Evolutionary conservation across 148 eudicot genomes (phyloP).

Genomic region (Linanthus parryae): DNA sequence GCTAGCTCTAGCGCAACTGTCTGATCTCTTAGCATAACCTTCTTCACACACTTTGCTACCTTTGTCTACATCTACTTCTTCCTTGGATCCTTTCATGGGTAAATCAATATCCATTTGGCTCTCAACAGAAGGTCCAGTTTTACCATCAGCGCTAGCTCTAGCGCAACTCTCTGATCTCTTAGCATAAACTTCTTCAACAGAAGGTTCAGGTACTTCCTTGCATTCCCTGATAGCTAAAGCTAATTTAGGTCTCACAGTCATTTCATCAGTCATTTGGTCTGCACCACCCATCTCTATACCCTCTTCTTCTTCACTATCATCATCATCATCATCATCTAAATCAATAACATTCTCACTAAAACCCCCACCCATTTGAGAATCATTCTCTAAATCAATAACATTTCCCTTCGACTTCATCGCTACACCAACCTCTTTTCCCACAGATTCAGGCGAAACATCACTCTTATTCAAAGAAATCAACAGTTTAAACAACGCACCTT

Average conservation of each 20-base stretch:
- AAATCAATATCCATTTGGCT: slow-evolving; percentile 5
- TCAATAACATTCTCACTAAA: slow-evolving; percentile 5
- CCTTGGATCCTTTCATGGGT: slow-evolving; percentile 3
- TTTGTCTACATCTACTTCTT: background rate
- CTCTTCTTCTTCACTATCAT: background rate
- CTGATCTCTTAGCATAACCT: too few relatives aligned
- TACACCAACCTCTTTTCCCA: background rate
- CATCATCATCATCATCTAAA: slow-evolving; percentile 1
- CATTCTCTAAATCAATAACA: slow-evolving; percentile 1
- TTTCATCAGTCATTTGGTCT: slow-evolving; percentile 9
- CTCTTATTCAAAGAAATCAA: too few relatives aligned
- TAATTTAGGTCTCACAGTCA: slow-evolving; percentile 1
- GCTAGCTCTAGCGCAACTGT: background rate
- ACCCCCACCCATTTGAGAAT: background rate
- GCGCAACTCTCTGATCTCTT: too few relatives aligned
- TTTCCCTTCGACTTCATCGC: background rate
- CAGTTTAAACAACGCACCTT: too few relatives aligned
- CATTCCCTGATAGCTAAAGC: slow-evolving; percentile 4
- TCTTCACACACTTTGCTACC: background rate
- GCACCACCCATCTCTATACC: background rate
- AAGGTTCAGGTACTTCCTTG: background rate
- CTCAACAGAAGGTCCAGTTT: background rate
- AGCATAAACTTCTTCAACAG: background rate
- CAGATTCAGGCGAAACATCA: background rate
- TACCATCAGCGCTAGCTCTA: background rate